Percentiles rank a stretch among this genome's conserved stretches.
Evolutionary conservation across 176 grass and related monocot species (phyloP).

Genomic region (Bonia amplexicaulis): DNA sequence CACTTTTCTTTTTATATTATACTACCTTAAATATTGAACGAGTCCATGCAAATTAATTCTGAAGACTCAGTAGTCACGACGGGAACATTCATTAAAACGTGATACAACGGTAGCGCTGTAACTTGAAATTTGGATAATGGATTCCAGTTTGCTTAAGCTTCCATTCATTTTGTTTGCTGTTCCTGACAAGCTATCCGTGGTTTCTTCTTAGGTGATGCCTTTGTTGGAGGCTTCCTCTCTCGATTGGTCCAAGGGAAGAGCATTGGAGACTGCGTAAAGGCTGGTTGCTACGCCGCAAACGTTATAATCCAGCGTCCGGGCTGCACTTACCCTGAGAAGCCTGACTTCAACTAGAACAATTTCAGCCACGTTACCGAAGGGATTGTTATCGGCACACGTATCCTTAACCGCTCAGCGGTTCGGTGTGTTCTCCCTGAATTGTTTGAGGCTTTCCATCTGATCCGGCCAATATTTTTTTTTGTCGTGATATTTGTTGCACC

Average conservation of each 20-base stretch:
- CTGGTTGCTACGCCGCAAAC: conserved; percentile 80
- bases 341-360: conserved; percentile 66
- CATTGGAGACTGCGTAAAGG: conserved; percentile 71
- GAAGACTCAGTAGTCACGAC: neutral
- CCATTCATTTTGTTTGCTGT: neutral
- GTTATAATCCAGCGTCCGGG: conserved; percentile 85
- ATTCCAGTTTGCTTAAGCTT: neutral
- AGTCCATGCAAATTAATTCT: neutral
- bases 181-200: neutral
- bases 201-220: conserved; percentile 66
- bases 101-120: neutral
- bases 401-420: conserved; percentile 3
- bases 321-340: conserved; percentile 96
- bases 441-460: conserved; percentile 34
- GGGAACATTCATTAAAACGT: neutral
- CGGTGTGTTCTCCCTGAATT: conserved; percentile 26
- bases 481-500: conserved; percentile 21
- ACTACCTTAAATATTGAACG: neutral
- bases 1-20: neutral
- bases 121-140: neutral
- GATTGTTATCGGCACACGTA: neutral
- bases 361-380: neutral
- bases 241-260: conserved; percentile 78
- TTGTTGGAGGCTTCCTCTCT: conserved; percentile 95
- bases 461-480: conserved; percentile 28